These are phyloP conservation scores for Flaveria trinervia DNA, from an alignment of 129 eudicot species.

Conservation along the genomic window DNA sequence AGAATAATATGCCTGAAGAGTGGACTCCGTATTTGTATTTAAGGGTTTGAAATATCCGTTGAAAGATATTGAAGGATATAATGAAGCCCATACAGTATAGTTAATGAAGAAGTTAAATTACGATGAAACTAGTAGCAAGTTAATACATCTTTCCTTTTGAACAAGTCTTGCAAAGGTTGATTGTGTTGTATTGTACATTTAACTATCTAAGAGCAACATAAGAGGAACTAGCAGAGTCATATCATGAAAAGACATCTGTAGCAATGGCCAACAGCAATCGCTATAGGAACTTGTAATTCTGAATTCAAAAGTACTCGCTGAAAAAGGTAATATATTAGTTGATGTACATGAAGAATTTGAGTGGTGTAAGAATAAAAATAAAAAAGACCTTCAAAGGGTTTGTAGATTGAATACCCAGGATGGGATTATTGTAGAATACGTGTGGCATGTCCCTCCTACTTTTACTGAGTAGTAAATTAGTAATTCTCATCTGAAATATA, in stretches of 20 bases:
- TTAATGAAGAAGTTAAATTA: background rate
- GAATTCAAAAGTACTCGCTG: background rate
- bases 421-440: background rate
- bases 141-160: background rate
- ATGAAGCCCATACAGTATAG: background rate
- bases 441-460: background rate
- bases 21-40: background rate
- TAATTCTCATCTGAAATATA: too few species aligned
- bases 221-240: constrained; percentile 3
- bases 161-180: background rate
- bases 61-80: background rate
- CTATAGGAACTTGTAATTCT: background rate
- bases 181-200: background rate
- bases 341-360: background rate
- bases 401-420: background rate
- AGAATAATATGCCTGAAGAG: background rate
- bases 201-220: background rate
- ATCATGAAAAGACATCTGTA: background rate
- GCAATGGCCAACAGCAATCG: background rate
- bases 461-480: background rate
- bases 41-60: background rate
- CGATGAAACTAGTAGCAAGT: background rate
- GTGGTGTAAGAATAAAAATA: background rate
- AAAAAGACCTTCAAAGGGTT: background rate
- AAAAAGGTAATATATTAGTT: background rate